Evolutionary conservation across 1,284 basidiomycete species (phyloP).

Genomic region (Ceratobasidium sp.): DNA sequence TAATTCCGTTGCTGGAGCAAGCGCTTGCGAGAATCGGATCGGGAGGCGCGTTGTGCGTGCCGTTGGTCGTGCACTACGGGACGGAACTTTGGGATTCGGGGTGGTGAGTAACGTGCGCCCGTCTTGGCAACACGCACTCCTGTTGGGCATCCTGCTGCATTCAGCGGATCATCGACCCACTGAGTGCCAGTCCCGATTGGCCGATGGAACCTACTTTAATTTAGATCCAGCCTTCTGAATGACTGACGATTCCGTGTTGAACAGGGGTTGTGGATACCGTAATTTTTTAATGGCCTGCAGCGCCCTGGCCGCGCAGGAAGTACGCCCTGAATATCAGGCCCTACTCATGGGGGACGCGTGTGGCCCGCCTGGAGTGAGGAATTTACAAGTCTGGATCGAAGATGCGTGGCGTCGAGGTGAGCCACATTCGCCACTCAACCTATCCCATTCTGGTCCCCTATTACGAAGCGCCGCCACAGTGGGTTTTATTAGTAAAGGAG

Average conservation of each 20-base stretch:
- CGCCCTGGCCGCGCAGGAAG: slow-evolving; percentile 71
- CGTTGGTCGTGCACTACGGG: slow-evolving; percentile 67
- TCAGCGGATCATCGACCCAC: slow-evolving; percentile 49
- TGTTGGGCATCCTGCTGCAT: background rate
- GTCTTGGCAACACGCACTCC: background rate
- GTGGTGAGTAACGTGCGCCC: slow-evolving; percentile 68
- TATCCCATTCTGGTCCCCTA: background rate
- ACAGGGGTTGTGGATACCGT: slow-evolving; percentile 69
- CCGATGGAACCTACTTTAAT: no score
- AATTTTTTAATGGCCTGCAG: slow-evolving; percentile 87
- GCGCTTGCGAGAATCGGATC: slow-evolving; percentile 65
- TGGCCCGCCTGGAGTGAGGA: slow-evolving; percentile 63
- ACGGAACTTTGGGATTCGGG: slow-evolving; percentile 75
- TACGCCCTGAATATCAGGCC: slow-evolving; percentile 68
- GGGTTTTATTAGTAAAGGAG: background rate
- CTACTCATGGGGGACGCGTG: slow-evolving; percentile 60
- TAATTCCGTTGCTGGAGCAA: slow-evolving; percentile 72
- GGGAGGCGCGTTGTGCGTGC: slow-evolving; percentile 68
- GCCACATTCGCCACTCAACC: slow-evolving; percentile 17
- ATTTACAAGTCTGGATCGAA: slow-evolving; percentile 81
- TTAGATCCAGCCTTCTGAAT: no score
- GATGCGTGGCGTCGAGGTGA: slow-evolving; percentile 77
- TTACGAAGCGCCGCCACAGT: background rate
- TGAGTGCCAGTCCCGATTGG: slow-evolving; percentile 54
- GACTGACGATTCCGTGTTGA: slow-evolving; percentile 1